These are phyloP conservation scores for Phaeotremella skinneri DNA, from an alignment of 768 basidiomycete genomes.

Conservation along the genomic window DNA sequence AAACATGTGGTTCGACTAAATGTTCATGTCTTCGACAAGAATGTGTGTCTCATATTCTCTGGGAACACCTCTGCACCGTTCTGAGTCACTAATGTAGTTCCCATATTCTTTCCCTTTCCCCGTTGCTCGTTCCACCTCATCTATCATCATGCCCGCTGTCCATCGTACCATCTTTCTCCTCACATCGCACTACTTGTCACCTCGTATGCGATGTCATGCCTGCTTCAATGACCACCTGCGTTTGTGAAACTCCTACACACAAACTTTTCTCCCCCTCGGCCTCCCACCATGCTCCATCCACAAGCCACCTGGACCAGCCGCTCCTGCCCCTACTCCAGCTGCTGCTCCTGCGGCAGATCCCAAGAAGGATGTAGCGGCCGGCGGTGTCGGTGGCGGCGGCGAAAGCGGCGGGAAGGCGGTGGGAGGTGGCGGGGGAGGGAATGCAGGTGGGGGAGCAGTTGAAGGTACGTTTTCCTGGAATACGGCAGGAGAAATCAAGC, in stretches of 20 bases:
- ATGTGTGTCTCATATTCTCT: constrained; percentile 25
- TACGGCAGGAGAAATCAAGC: neutral
- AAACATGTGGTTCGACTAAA: constrained; percentile 46
- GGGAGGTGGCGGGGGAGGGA: constrained; percentile 4
- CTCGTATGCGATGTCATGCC: too few species aligned
- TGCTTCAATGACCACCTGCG: too few species aligned
- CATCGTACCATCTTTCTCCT: too few species aligned
- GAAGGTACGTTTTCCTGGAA: constrained; percentile 11
- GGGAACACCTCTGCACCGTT: neutral
- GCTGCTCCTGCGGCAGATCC: neutral
- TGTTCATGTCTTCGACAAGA: constrained; percentile 45
- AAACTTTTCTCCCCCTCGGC: neutral
- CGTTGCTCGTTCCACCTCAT: constrained; percentile 3
- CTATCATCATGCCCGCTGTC: too few species aligned
- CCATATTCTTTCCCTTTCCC: neutral
- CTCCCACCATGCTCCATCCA: too few species aligned
- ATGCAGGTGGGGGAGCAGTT: neutral
- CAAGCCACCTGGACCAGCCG: neutral
- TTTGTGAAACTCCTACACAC: neutral
- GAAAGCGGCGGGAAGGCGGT: constrained; percentile 9
- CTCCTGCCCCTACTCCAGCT: constrained; percentile 1
- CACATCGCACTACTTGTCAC: too few species aligned
- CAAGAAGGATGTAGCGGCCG: constrained; percentile 4
- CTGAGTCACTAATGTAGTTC: neutral
- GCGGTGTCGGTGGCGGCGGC: constrained; percentile 7